Conservation (phyloP, 2,329 filamentous ascomycete species). For the Graphilbum fragrans region DNA sequence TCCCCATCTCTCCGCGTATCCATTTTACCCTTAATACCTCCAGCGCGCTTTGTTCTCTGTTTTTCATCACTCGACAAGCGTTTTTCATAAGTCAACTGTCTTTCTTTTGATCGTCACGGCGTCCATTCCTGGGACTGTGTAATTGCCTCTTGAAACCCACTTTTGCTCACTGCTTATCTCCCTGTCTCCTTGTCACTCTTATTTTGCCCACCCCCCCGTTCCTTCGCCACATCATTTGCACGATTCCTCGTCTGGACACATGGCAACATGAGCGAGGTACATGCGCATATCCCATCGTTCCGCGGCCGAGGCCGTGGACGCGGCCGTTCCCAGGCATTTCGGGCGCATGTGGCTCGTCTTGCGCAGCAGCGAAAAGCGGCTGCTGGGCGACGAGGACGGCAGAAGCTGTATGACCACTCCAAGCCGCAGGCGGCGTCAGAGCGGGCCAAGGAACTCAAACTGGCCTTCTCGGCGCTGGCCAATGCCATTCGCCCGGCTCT, state of each 20-base stretch:
- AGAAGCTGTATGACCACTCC: slow-evolving; percentile 42
- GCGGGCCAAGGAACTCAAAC: slow-evolving; percentile 55
- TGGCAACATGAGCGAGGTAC: slow-evolving; percentile 13
- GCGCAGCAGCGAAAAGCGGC: slow-evolving; percentile 23
- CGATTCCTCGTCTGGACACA: slow-evolving; percentile 3
- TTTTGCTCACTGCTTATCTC: too few species aligned
- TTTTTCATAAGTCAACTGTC: too few species aligned
- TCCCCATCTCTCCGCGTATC: not conserved
- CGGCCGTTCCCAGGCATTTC: slow-evolving; percentile 19
- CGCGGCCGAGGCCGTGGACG: slow-evolving; percentile 18
- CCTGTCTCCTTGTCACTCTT: not conserved
- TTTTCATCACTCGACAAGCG: too few species aligned
- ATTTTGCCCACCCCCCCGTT: not conserved
- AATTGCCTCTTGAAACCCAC: too few species aligned
- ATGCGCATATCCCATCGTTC: slow-evolving; percentile 6
- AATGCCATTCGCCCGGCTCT: slow-evolving; percentile 51
- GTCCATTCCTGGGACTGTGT: too few species aligned
- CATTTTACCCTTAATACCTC: too few species aligned
- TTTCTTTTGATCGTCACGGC: too few species aligned
- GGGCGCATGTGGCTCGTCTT: slow-evolving; percentile 11
- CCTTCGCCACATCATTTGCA: not conserved
- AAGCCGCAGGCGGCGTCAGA: slow-evolving; percentile 46
- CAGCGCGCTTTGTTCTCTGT: too few species aligned
- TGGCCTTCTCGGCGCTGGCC: slow-evolving; percentile 49
- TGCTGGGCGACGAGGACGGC: slow-evolving; percentile 32